Evolutionary conservation across 208 protist species (phyloP).

Genomic region (Trypanosomatidae sp.): DNA sequence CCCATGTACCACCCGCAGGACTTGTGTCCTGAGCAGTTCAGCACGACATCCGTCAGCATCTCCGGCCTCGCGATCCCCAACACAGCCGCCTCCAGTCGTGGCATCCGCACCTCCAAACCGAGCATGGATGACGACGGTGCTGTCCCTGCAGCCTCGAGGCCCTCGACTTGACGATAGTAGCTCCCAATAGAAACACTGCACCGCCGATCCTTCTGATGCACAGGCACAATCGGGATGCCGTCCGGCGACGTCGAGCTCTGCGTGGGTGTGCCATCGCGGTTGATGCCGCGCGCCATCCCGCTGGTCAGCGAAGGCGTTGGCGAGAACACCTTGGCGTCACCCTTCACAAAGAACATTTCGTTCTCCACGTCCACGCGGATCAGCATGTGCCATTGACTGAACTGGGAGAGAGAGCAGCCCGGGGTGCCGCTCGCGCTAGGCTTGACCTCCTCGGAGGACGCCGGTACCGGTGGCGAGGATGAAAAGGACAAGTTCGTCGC

Average conservation of each 20-base stretch:
- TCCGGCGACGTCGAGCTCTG: conserved; percentile 43
- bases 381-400: conserved; percentile 84
- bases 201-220: conserved; percentile 48
- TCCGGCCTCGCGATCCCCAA: conserved; percentile 55
- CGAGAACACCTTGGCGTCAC: conserved; percentile 78
- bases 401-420: conserved; percentile 50
- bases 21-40: conserved; percentile 75
- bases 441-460: not conserved
- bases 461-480: conserved; percentile 7
- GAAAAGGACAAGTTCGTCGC: conserved; percentile 19
- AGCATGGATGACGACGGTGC: conserved; percentile 41
- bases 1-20: conserved; percentile 86
- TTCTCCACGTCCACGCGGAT: conserved; percentile 78
- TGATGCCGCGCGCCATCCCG: conserved; percentile 51
- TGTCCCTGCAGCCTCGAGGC: conserved; percentile 22
- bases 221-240: conserved; percentile 66
- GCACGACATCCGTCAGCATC: conserved; percentile 60
- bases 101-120: conserved; percentile 77
- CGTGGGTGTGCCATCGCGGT: conserved; percentile 43
- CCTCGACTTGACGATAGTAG: conserved; percentile 39
- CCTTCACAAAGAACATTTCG: conserved; percentile 76
- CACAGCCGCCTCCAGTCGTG: conserved; percentile 62
- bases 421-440: conserved; percentile 14
- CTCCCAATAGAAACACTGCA: conserved; percentile 66
- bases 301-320: conserved; percentile 62